Conservation (phyloP, 2,329 filamentous ascomycete species). For the Xylariales sp. region DNA sequence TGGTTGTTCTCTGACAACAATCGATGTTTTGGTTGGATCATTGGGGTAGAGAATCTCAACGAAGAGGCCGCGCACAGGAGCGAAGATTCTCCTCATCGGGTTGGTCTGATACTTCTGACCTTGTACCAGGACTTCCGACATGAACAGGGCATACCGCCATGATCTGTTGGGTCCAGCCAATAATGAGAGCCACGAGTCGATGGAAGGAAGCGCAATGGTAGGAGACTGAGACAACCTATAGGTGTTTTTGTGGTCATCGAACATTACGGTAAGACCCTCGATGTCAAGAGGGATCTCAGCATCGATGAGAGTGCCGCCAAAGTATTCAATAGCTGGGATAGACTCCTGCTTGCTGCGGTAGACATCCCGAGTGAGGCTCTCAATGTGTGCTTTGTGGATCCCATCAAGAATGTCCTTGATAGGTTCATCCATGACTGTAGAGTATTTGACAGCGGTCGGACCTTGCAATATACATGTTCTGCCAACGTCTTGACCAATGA, state of each 20-base stretch:
- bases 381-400: constrained; percentile 85
- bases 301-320: constrained; percentile 81
- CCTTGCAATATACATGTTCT: constrained; percentile 95
- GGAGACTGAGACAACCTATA: constrained; percentile 79
- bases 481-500: constrained; percentile 92
- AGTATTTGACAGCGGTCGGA: constrained; percentile 87
- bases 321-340: constrained; percentile 89
- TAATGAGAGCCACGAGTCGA: constrained; percentile 82
- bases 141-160: constrained; percentile 93
- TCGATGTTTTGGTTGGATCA: constrained; percentile 76
- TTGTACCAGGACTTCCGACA: constrained; percentile 89
- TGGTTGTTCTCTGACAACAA: constrained; percentile 82
- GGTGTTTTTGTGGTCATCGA: constrained; percentile 73
- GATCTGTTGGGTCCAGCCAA: constrained; percentile 81
- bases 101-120: constrained; percentile 97
- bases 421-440: constrained; percentile 84
- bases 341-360: constrained; percentile 69
- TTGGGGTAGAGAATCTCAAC: constrained; percentile 84
- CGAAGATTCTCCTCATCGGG: constrained; percentile 86
- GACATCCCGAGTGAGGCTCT: constrained; percentile 70
- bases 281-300: constrained; percentile 68
- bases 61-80: constrained; percentile 77
- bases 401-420: constrained; percentile 91
- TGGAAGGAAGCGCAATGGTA: constrained; percentile 67
- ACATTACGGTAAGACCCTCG: constrained; percentile 79